phyloP scores from a whole-genome alignment of 2,329 filamentous ascomycete genomes.

The Davidsoniella eucalypti region DNA sequence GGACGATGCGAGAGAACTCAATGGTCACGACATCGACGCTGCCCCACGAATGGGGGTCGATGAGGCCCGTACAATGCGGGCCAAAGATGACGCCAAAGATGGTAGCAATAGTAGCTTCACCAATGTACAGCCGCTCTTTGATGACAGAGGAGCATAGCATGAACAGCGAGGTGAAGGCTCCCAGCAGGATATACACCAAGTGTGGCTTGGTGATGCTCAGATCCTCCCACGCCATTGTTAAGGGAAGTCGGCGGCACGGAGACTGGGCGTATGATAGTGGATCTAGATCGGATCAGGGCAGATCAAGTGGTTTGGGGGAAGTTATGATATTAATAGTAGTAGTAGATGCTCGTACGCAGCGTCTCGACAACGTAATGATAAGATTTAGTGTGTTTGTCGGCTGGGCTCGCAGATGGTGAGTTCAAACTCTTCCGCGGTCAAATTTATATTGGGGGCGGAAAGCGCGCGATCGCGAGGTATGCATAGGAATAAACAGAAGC shows the following conservation, averaged over 20 bases:
- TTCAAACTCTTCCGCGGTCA: conserved; percentile 2
- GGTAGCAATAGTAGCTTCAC: conserved; percentile 88
- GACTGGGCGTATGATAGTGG: neutral
- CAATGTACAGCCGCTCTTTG: conserved; percentile 97
- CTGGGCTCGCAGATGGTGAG: neutral
- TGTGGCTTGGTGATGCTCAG: conserved; percentile 83
- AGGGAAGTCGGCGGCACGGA: neutral
- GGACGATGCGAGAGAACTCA: conserved; percentile 75
- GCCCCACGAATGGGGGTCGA: conserved; percentile 62
- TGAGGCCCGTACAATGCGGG: conserved; percentile 65
- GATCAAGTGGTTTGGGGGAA: neutral
- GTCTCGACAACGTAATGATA: too few species aligned
- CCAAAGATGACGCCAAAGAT: conserved; percentile 80
- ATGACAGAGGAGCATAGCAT: conserved; percentile 97
- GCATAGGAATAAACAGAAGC: conserved; percentile 6
- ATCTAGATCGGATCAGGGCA: neutral
- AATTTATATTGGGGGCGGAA: conserved; percentile 4
- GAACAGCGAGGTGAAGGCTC: conserved; percentile 92
- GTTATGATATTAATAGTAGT: too few species aligned
- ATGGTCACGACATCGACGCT: conserved; percentile 74
- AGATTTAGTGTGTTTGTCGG: neutral
- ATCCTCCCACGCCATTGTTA: conserved; percentile 58
- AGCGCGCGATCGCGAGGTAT: neutral
- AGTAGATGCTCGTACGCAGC: too few species aligned
- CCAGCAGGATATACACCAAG: conserved; percentile 95